These are phyloP conservation scores for Aphanomyces stellatus DNA, from an alignment of 352 stramenopile genomes.

Conservation along the genomic window DNA sequence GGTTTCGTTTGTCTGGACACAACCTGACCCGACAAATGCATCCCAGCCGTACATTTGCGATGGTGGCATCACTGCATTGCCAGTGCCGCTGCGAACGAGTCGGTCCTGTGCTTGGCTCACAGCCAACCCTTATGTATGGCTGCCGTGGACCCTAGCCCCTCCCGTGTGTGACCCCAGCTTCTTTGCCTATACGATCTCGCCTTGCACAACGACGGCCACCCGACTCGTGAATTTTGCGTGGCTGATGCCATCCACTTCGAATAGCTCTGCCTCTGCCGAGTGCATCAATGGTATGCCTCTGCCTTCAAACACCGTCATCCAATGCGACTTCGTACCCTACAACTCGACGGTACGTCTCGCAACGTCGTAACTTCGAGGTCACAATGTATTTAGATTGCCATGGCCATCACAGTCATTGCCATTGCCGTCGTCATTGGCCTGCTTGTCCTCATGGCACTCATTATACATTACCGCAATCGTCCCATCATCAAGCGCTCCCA, in stretches of 20 bases:
- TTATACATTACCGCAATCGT: constrained; percentile 31
- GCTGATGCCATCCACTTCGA: constrained; percentile 24
- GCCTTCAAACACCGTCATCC: background rate
- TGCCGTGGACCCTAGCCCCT: constrained; percentile 26
- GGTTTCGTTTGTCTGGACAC: constrained; percentile 35
- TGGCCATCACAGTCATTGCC: background rate
- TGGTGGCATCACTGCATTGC: constrained; percentile 25
- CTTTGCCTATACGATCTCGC: constrained; percentile 26
- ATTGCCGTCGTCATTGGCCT: constrained; percentile 20
- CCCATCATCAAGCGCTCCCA: constrained; percentile 62
- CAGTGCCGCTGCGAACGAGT: constrained; percentile 27
- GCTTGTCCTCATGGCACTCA: constrained; percentile 20
- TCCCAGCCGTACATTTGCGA: constrained; percentile 36
- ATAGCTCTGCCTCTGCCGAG: background rate
- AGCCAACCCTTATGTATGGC: constrained; percentile 24
- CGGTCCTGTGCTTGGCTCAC: constrained; percentile 40
- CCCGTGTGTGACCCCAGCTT: constrained; percentile 34
- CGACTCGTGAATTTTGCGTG: constrained; percentile 32
- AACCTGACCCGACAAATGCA: constrained; percentile 30
- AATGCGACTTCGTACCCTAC: constrained; percentile 15
- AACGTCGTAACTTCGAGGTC: background rate
- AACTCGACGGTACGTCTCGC: background rate
- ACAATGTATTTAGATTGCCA: background rate
- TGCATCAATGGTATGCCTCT: background rate
- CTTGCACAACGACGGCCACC: background rate